Percentiles rank a stretch among this genome's conserved stretches.
Evolutionary conservation across 176 grass and related monocot genomes (phyloP).

Genomic region (Oryza punctata): DNA sequence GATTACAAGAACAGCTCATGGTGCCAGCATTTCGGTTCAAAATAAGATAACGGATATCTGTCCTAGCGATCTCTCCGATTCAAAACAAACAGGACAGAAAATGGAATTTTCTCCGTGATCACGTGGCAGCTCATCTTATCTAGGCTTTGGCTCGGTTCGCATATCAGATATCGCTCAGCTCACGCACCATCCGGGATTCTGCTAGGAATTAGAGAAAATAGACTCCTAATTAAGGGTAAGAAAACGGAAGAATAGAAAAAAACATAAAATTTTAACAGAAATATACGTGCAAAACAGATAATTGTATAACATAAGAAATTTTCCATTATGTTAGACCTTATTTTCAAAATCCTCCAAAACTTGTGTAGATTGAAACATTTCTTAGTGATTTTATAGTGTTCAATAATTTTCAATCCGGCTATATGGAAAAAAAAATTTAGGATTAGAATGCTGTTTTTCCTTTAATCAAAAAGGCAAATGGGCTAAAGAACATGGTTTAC

Average conservation of each 20-base stretch:
- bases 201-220: background rate
- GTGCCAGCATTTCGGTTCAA: background rate
- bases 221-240: no score
- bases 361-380: no score
- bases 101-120: background rate
- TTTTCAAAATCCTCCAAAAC: no score
- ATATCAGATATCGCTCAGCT: background rate
- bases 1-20: background rate
- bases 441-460: no score
- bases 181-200: background rate
- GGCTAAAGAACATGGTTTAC: background rate
- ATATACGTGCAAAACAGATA: no score
- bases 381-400: no score
- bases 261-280: no score
- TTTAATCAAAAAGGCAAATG: background rate
- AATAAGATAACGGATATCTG: background rate
- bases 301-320: no score
- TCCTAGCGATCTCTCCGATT: background rate
- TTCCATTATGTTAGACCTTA: no score
- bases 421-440: no score
- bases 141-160: background rate
- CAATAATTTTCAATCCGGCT: no score
- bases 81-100: background rate
- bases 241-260: no score
- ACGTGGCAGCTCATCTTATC: background rate